Conservation (phyloP, 2,329 filamentous ascomycete genomes). For the Fusarium aywerte region DNA sequence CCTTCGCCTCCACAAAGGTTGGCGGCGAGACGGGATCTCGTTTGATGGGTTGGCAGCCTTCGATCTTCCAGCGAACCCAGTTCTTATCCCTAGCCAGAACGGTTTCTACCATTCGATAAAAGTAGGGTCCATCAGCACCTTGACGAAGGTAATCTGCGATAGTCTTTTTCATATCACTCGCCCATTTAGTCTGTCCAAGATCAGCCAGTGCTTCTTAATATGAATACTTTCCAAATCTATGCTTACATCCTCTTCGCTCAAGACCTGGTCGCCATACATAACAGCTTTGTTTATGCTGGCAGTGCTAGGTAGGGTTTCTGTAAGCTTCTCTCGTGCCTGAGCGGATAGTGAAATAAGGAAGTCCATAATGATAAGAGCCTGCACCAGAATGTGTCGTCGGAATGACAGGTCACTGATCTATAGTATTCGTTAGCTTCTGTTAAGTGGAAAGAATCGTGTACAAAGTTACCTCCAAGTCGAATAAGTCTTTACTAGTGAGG, state of each 20-base stretch:
- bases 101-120: slow-evolving; percentile 96
- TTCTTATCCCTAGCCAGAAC: slow-evolving; percentile 97
- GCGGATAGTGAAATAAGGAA: slow-evolving; percentile 92
- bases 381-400: slow-evolving; percentile 91
- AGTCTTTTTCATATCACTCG: slow-evolving; percentile 75
- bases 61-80: slow-evolving; percentile 98
- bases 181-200: slow-evolving; percentile 78
- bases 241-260: slow-evolving; percentile 86
- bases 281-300: slow-evolving; percentile 84
- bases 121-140: slow-evolving; percentile 87
- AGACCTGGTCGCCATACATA: slow-evolving; percentile 75
- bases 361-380: slow-evolving; percentile 93
- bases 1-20: slow-evolving; percentile 76
- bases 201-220: slow-evolving; percentile 10
- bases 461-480: slow-evolving; percentile 82
- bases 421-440: slow-evolving; percentile 40
- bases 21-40: slow-evolving; percentile 74
- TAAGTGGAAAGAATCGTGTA: no score
- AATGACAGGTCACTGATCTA: slow-evolving; percentile 92
- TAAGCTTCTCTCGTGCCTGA: slow-evolving; percentile 78
- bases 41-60: slow-evolving; percentile 89
- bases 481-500: slow-evolving; percentile 94
- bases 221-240: background rate
- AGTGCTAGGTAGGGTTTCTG: slow-evolving; percentile 63
- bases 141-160: slow-evolving; percentile 87